Evolutionary conservation across 2,329 filamentous ascomycete genomes (phyloP).

Genomic region (Diaporthe helianthi): DNA sequence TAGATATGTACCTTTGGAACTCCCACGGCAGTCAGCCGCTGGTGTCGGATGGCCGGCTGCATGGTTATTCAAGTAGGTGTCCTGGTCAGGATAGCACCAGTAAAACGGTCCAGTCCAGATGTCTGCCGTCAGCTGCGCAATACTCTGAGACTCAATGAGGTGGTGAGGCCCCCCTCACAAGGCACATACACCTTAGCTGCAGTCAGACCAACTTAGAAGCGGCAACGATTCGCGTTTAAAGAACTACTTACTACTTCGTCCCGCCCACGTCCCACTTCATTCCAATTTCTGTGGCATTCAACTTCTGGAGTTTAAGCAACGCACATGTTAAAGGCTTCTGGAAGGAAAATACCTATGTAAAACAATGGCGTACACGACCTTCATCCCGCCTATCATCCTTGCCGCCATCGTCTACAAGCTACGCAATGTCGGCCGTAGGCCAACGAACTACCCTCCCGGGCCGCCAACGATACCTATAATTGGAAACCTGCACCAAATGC

Average conservation of each 20-base stretch:
- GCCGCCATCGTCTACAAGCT: constrained; percentile 27
- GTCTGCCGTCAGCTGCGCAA: neutral
- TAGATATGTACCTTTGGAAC: neutral
- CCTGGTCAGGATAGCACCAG: neutral
- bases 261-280: neutral
- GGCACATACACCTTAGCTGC: constrained; percentile 4
- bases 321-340: neutral
- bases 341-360: neutral
- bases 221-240: neutral
- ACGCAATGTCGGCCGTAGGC: constrained; percentile 39
- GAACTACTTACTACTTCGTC: neutral
- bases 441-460: constrained; percentile 52
- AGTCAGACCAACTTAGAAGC: neutral
- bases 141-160: neutral
- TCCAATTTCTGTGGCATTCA: neutral
- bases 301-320: neutral
- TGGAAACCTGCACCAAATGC: constrained; percentile 60
- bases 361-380: neutral
- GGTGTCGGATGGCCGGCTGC: neutral
- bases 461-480: constrained; percentile 58
- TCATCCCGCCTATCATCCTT: neutral
- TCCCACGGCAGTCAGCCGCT: neutral
- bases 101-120: neutral
- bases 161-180: neutral
- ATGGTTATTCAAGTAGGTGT: no score